Base-by-base conservation (phyloP, 2,329 filamentous ascomycete species). In the Penicillium sp. region DNA sequence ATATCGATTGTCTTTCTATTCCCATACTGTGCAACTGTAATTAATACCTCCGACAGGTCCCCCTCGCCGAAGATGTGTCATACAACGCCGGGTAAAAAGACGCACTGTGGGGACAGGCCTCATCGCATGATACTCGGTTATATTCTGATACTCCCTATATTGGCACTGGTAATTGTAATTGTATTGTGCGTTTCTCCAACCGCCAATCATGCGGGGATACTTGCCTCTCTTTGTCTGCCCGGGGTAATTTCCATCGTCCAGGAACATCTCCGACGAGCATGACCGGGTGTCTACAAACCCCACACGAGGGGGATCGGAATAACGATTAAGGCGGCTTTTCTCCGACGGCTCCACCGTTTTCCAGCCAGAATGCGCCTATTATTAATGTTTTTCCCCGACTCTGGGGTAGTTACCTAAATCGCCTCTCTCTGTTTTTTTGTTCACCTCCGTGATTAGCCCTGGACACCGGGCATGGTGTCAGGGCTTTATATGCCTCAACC, bases 21-120 rank as follows among this genome's bases (percentile, higher is more conserved):
- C 18, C 3, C 11, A 39, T 8, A 45, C 49, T 16, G n/a, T 14
- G 32, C 31, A 32, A 44, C 18, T 45, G 34, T 32, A 38, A 34
- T 14, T 34, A 43, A 36, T 9, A 2, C n/a, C 45, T 52, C 58
- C 58, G 60, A 61, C 56, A 59, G 60, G 59, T 52, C 43, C 47
- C 29, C n/a, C 10, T 21, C 60, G 60, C 55, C 59, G 59, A 49
- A 48, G 22, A 55, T 63, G 62, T 64, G 62, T 63, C 62, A 64
- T 64, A 55, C 53, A 51, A 49, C 47, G 51, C 58, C 60, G 58
- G 31, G 34, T 32, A 59, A 64, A 64, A 65, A 63, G 57, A 57
- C 61, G 61, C 61, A 65, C 21, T 51, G 61, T 63, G 62, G 61
- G 54, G 52, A 49, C 60, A 60, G 51, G 42, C 43, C 24, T 31